Evolutionary conservation across 2,329 filamentous ascomycete genomes (phyloP).

Genomic region (Aspergillus proliferans): DNA sequence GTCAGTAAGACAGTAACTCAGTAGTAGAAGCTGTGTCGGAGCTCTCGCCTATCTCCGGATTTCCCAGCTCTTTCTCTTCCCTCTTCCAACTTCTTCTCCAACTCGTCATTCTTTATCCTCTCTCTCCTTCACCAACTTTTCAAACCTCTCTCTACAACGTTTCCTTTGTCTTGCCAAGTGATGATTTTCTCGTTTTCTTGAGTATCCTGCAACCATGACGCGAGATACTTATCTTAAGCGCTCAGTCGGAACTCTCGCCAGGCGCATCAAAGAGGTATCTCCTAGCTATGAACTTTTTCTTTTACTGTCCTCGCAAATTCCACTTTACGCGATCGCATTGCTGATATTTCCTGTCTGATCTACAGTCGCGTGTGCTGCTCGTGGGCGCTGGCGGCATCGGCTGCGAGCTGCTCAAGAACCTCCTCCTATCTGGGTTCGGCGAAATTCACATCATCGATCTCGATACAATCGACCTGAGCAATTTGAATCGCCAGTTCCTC

Average conservation of each 20-base stretch:
- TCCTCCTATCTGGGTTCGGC: constrained; percentile 84
- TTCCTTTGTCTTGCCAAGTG: background rate
- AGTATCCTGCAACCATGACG: constrained; percentile 23
- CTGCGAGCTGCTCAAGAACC: constrained; percentile 94
- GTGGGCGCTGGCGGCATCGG: constrained; percentile 96
- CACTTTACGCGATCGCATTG: background rate
- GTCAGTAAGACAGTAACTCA: too few relatives aligned
- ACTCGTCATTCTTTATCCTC: constrained; percentile 1
- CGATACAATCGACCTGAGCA: constrained; percentile 96
- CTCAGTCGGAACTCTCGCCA: constrained; percentile 37
- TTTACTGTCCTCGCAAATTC: background rate
- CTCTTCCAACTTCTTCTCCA: constrained; percentile 3
- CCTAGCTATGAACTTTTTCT: background rate
- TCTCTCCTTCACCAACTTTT: background rate
- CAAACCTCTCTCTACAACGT: background rate
- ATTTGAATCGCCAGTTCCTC: constrained; percentile 94
- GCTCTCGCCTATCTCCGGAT: background rate
- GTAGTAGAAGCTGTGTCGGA: constrained; percentile 1
- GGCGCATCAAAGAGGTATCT: constrained; percentile 36
- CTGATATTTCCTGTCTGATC: constrained; percentile 1
- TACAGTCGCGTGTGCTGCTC: constrained; percentile 78
- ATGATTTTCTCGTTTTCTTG: background rate
- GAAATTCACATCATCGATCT: constrained; percentile 94
- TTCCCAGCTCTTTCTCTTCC: constrained; percentile 3
- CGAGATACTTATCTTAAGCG: constrained; percentile 39